phyloP scores from a whole-genome alignment of 2,329 filamentous ascomycete species.

The Colletotrichum sp. region DNA sequence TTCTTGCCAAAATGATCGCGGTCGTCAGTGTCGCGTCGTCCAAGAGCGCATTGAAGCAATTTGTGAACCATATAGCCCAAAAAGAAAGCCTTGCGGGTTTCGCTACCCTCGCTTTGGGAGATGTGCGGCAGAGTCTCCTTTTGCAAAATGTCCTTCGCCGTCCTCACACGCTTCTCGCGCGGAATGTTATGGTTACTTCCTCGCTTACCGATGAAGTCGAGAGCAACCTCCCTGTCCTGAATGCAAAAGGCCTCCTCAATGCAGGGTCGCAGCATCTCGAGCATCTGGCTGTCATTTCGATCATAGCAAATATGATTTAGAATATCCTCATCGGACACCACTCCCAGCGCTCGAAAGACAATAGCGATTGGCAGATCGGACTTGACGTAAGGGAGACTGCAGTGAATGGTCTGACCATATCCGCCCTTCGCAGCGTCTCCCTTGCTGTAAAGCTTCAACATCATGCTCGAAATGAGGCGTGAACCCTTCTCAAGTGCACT shows the following conservation, averaged over 20 bases:
- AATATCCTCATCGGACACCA: slow-evolving; percentile 98
- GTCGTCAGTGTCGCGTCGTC: slow-evolving; percentile 92
- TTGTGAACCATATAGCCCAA: slow-evolving; percentile 99
- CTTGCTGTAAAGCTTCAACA: slow-evolving; percentile 88
- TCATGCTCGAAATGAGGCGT: slow-evolving; percentile 89
- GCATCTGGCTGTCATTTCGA: slow-evolving; percentile 92
- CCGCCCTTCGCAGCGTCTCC: slow-evolving; percentile 79
- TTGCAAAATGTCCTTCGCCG: slow-evolving; percentile 92
- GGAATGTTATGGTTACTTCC: slow-evolving; percentile 68
- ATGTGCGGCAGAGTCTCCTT: slow-evolving; percentile 98
- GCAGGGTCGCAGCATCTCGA: slow-evolving; percentile 96
- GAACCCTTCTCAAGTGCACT: slow-evolving; percentile 97
- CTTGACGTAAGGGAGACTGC: slow-evolving; percentile 92
- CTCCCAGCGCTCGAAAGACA: slow-evolving; percentile 92
- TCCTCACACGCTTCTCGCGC: slow-evolving; percentile 86
- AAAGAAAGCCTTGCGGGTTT: slow-evolving; percentile 97
- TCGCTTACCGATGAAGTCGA: slow-evolving; percentile 95
- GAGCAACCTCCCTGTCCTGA: slow-evolving; percentile 90
- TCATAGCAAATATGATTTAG: slow-evolving; percentile 98
- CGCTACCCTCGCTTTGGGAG: slow-evolving; percentile 91
- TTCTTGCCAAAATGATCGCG: slow-evolving; percentile 99
- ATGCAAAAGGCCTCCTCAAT: slow-evolving; percentile 97
- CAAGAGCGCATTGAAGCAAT: slow-evolving; percentile 89
- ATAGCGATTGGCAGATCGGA: slow-evolving; percentile 91
- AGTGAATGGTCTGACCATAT: slow-evolving; percentile 87